phyloP scores from a whole-genome alignment of 805 yeast species.

The Metschnikowia santaceciliae region DNA sequence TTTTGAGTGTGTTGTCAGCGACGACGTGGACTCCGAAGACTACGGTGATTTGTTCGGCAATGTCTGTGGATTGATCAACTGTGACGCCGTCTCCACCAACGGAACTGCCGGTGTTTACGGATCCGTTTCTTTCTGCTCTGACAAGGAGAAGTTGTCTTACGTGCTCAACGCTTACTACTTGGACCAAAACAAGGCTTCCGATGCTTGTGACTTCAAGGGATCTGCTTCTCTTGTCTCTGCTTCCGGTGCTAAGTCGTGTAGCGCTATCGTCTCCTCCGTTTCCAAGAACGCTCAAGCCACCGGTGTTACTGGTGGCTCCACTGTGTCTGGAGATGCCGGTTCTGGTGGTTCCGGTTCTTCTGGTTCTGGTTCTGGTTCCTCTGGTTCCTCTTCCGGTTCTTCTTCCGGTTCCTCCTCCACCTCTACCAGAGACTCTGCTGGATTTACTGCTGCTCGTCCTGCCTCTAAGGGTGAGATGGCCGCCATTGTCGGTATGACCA shows the following conservation, averaged over 20 bases:
- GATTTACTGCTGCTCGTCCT: constrained; percentile 19
- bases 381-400: constrained; percentile 19
- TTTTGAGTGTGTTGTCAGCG: constrained; percentile 56
- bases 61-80: constrained; percentile 57
- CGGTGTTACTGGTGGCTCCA: constrained; percentile 9
- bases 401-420: constrained; percentile 23
- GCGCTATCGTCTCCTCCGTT: constrained; percentile 20
- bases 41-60: constrained; percentile 55
- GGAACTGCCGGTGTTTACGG: constrained; percentile 70
- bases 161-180: constrained; percentile 60
- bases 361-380: constrained; percentile 21
- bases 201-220: constrained; percentile 29
- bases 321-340: constrained; percentile 19
- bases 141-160: constrained; percentile 62
- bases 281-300: constrained; percentile 16
- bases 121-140: constrained; percentile 65
- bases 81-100: constrained; percentile 58
- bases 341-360: constrained; percentile 18
- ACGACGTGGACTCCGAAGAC: constrained; percentile 49
- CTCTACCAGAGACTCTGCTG: constrained; percentile 18
- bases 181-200: constrained; percentile 10
- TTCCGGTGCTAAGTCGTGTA: constrained; percentile 28
- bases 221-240: constrained; percentile 48
- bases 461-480: constrained; percentile 30
- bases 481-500: constrained; percentile 31